Evolutionary conservation across 257 asterid genomes (phyloP).

Genomic region (Primulina tabacum): DNA sequence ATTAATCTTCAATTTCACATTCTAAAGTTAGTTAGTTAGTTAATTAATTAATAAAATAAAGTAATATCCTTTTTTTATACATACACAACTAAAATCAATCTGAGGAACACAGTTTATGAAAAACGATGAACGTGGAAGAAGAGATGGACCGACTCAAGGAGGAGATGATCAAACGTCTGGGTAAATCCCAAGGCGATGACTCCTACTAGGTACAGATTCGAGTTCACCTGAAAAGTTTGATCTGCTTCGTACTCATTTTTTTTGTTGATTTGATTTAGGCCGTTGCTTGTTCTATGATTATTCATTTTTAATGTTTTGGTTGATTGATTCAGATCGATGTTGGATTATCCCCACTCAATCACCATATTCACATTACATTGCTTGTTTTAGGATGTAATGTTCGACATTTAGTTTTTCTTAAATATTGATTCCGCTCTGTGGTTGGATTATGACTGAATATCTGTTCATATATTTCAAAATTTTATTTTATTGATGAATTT

Average conservation of each 20-base stretch:
- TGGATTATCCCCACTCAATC: background rate
- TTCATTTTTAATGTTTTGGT: background rate
- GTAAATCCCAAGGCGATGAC: slow-evolving; percentile 71
- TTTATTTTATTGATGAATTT: too few species aligned
- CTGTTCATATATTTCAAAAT: background rate
- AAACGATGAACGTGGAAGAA: slow-evolving; percentile 83
- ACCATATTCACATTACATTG: background rate
- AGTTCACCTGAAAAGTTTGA: background rate
- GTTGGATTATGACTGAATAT: background rate
- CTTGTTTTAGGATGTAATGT: background rate
- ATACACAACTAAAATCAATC: too few species aligned
- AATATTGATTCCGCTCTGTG: background rate
- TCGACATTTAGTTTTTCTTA: background rate
- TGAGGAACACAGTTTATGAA: too few species aligned
- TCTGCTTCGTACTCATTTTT: slow-evolving; percentile 13
- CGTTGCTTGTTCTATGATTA: background rate
- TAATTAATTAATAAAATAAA: too few species aligned
- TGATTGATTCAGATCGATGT: background rate
- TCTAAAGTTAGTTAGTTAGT: too few species aligned
- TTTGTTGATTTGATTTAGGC: background rate
- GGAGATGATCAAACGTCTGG: slow-evolving; percentile 91
- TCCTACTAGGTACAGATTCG: slow-evolving; percentile 61
- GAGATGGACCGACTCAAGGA: slow-evolving; percentile 75
- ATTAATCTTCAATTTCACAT: too few species aligned
- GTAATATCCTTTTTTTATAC: too few species aligned